phyloP scores from a whole-genome alignment of 805 yeast genomes.

The Yamadazyma kitorensis region DNA sequence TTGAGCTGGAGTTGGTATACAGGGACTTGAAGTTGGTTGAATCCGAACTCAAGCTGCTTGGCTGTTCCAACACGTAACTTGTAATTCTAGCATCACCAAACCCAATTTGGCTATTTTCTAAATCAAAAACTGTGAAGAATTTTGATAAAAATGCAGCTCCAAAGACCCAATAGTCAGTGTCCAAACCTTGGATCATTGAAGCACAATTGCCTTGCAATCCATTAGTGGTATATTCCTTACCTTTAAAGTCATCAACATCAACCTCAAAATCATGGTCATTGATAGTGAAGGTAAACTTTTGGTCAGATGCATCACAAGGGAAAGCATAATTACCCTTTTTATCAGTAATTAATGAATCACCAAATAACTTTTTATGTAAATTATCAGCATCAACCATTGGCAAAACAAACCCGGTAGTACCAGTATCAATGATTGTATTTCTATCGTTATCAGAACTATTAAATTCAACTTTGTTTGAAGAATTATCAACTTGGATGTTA shows the following conservation, averaged over 20 bases:
- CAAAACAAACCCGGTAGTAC: conserved; percentile 60
- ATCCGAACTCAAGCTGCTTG: neutral
- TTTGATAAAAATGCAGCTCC: conserved; percentile 61
- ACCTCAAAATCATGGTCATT: conserved; percentile 43
- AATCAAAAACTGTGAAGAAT: conserved; percentile 57
- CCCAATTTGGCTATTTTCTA: conserved; percentile 48
- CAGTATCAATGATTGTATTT: conserved; percentile 58
- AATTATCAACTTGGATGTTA: conserved; percentile 26
- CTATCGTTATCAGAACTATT: conserved; percentile 22
- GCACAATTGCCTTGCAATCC: conserved; percentile 53
- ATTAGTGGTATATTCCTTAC: conserved; percentile 38
- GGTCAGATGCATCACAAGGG: conserved; percentile 48
- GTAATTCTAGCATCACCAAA: conserved; percentile 32
- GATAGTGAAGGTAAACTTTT: conserved; percentile 37
- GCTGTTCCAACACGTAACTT: conserved; percentile 9
- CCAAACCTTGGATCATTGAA: conserved; percentile 61
- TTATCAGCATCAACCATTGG: conserved; percentile 53
- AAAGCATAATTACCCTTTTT: conserved; percentile 58
- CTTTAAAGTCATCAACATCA: conserved; percentile 46
- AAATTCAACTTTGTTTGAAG: conserved; percentile 4
- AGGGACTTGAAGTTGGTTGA: neutral
- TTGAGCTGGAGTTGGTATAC: neutral
- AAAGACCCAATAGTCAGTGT: conserved; percentile 48
- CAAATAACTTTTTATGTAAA: conserved; percentile 46
- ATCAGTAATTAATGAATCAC: conserved; percentile 50